Percentiles rank a stretch among this genome's conserved stretches.
Evolutionary conservation across 305 asterid genomes (phyloP).

Genomic region (Fraxinus albicans): DNA sequence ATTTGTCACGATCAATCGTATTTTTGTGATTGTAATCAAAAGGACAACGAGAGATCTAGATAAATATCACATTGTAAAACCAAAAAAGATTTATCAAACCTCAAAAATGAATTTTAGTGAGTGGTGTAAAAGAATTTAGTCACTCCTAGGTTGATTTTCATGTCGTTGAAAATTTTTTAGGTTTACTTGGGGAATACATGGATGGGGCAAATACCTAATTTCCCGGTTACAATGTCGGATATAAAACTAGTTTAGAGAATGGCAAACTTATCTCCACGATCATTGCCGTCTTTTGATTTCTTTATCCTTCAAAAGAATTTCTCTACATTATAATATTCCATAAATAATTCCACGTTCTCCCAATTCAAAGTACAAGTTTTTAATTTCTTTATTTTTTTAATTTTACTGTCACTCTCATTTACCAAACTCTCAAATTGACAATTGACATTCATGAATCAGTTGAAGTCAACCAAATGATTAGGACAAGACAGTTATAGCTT

Average conservation of each 20-base stretch:
- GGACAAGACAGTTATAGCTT: slow-evolving; percentile 24
- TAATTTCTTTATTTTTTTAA: background rate
- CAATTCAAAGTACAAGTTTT: slow-evolving; percentile 14
- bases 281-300: slow-evolving; percentile 23
- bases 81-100: background rate
- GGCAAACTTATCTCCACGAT: slow-evolving; percentile 54
- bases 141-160: background rate
- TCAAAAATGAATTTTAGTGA: too few species aligned
- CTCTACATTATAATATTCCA: slow-evolving; percentile 14
- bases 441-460: slow-evolving; percentile 22
- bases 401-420: background rate
- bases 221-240: slow-evolving; percentile 50
- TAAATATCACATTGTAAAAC: background rate
- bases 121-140: too few species aligned
- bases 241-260: slow-evolving; percentile 15
- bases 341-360: slow-evolving; percentile 46
- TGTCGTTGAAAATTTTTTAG: background rate
- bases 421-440: slow-evolving; percentile 27
- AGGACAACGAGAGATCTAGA: background rate
- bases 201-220: slow-evolving; percentile 42
- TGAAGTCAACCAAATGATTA: slow-evolving; percentile 35
- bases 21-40: background rate
- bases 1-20: background rate
- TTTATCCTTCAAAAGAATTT: slow-evolving; percentile 6
- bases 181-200: background rate